Evolutionary conservation across 2,329 filamentous ascomycete species (phyloP), one percentile per base, ranked within the genome.

Genomic region (Epichloe sylvatica): DNA sequence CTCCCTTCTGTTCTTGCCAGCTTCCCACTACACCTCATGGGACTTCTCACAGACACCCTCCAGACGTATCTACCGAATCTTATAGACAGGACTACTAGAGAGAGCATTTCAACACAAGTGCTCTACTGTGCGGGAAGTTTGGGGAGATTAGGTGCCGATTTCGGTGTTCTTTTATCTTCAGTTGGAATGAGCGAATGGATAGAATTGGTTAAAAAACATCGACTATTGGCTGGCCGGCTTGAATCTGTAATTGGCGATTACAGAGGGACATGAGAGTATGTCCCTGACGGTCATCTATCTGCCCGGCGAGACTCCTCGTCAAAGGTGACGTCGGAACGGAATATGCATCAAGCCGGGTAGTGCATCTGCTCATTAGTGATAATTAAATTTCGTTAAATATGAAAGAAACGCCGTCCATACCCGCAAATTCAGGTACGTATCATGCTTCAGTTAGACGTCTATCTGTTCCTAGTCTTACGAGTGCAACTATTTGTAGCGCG

Each of bases 121-220:
- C 70, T 97, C 8, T 97, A 96, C 66, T 94, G 89, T 59, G 90
- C 91, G 0, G 86, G 88, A 43, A 96, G 90, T 67, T 70, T 98
- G 45, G 91, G 91, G 0, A 77, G 92, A 44, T 70, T 97, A 0
- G 92, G 92, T 2, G 90, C 87, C 1, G 92, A 98, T 64, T 98
- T 98, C 66, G 84, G 90, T 50, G 78, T 95, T 70, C 78, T 96
- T 55, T 74, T 97, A 51, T 87, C 89, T 8, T 59, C 57, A 11
- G 56, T 63, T 35, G 73, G 73, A 1, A 72, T 77, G 46, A 70
- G 76, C 53, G 81, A 95, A 66, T 96, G 90, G 90, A 85, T 89
- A 37, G 85, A 90, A 52, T 78, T 94, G 35, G 88, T 94, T 64
- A 86, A 85, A 66, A 86, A 91, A 56, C 91, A 96, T 69, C 80